Conservation (phyloP, 805 yeast genomes). For the Priceomyces fermenticarens region DNA sequence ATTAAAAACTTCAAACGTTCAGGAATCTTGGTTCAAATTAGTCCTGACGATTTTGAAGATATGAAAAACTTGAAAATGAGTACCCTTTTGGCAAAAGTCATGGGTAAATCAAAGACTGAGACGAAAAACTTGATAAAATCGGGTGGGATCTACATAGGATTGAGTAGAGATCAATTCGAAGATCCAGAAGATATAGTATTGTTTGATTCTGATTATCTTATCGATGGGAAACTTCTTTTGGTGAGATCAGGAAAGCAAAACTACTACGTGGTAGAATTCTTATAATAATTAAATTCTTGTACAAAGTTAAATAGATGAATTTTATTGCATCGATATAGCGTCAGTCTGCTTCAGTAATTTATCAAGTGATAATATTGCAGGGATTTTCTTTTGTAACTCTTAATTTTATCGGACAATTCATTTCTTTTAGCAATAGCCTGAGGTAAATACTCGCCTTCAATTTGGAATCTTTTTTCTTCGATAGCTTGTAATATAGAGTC, state of each 20-base stretch:
- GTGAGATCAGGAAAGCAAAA: conserved; percentile 74
- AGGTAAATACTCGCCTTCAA: conserved; percentile 9
- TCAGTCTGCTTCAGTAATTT: conserved; percentile 5
- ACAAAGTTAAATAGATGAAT: conserved; percentile 1
- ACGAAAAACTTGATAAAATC: conserved; percentile 58
- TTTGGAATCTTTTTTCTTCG: conserved; percentile 6
- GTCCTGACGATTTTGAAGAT: conserved; percentile 29
- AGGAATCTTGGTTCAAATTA: conserved; percentile 44
- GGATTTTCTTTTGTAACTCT: conserved; percentile 7
- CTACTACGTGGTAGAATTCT: conserved; percentile 52
- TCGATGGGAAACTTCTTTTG: conserved; percentile 60
- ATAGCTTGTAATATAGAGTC: too few relatives aligned
- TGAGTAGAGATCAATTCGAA: conserved; percentile 47
- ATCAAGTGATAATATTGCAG: conserved; percentile 7
- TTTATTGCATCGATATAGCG: not conserved
- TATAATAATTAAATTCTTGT: conserved; percentile 1
- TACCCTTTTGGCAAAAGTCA: conserved; percentile 47
- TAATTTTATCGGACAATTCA: conserved; percentile 3
- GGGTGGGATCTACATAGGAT: conserved; percentile 75
- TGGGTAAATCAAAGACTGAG: conserved; percentile 52
- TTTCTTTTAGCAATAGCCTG: conserved; percentile 2
- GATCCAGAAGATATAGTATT: conserved; percentile 50
- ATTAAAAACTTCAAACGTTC: conserved; percentile 57
- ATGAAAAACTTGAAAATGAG: conserved; percentile 45
- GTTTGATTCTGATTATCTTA: conserved; percentile 43